phyloP scores from a whole-genome alignment of 1,284 basidiomycete species.

The Gymnopus androsaceus region DNA sequence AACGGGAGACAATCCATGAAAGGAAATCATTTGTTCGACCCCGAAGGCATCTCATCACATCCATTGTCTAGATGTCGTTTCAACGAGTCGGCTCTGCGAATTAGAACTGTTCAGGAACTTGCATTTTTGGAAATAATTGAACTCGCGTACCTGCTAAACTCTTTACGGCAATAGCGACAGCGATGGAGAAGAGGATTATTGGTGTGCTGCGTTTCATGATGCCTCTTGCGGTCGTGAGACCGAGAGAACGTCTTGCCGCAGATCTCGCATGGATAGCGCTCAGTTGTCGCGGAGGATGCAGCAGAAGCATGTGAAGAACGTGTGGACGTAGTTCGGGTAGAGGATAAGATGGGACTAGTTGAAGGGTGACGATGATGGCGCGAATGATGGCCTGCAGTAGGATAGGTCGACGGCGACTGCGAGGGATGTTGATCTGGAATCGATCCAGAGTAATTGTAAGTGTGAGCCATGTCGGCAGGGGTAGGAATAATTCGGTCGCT shows the following conservation, averaged over 20 bases:
- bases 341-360: constrained; percentile 30
- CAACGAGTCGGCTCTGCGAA: constrained; percentile 26
- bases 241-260: constrained; percentile 78
- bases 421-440: constrained; percentile 23
- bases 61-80: constrained; percentile 44
- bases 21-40: constrained; percentile 7
- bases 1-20: no score
- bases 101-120: no score
- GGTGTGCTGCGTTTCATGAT: constrained; percentile 74
- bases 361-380: constrained; percentile 35
- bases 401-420: constrained; percentile 35
- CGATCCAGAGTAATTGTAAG: constrained; percentile 34
- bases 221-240: constrained; percentile 75
- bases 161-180: constrained; percentile 70
- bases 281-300: constrained; percentile 41
- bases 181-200: constrained; percentile 58
- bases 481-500: constrained; percentile 53
- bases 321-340: constrained; percentile 33
- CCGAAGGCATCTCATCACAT: constrained; percentile 17
- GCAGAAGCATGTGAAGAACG: constrained; percentile 34
- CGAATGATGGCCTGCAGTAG: constrained; percentile 37
- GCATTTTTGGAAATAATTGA: background rate
- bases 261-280: constrained; percentile 66
- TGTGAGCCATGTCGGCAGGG: constrained; percentile 48
- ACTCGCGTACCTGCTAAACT: constrained; percentile 62